Evolutionary conservation across 176 grass and related monocot genomes (phyloP).

Genomic region (Poa pratensis): DNA sequence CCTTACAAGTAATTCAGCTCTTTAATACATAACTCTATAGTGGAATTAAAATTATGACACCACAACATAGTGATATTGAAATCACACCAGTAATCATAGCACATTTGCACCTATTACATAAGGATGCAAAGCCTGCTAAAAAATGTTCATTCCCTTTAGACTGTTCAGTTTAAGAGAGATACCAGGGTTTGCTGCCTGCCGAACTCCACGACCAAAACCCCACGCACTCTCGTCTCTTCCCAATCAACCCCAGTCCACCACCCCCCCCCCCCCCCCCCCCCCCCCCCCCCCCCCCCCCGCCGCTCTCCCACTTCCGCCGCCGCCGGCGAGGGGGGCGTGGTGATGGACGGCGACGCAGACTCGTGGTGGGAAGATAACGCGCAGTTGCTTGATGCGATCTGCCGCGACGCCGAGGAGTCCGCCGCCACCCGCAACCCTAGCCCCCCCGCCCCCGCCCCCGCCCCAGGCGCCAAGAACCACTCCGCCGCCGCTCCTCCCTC

Average conservation of each 20-base stretch:
- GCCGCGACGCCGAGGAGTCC: slow-evolving; percentile 16
- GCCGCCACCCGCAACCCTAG: slow-evolving; percentile 56
- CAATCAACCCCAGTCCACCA: background rate
- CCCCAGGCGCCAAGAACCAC: background rate
- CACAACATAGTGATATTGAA: no score
- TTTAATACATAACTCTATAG: no score
- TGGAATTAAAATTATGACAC: no score
- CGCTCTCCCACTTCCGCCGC: background rate
- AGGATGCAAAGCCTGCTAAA: no score
- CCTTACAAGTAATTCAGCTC: no score
- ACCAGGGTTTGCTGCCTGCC: no score
- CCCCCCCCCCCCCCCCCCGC: background rate
- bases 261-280: no score
- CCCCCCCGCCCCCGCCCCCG: slow-evolving; percentile 15
- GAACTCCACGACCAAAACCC: no score
- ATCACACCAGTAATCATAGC: no score
- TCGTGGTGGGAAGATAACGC: slow-evolving; percentile 48
- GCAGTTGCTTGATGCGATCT: background rate
- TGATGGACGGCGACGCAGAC: slow-evolving; percentile 60
- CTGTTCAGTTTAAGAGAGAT: no score
- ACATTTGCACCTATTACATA: no score
- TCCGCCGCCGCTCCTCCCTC: background rate
- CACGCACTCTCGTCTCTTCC: background rate
- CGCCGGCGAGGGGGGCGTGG: background rate
- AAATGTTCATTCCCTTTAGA: no score